Base-by-base conservation (phyloP, 2,329 filamentous ascomycete species). In the Calonectria pteridis region DNA sequence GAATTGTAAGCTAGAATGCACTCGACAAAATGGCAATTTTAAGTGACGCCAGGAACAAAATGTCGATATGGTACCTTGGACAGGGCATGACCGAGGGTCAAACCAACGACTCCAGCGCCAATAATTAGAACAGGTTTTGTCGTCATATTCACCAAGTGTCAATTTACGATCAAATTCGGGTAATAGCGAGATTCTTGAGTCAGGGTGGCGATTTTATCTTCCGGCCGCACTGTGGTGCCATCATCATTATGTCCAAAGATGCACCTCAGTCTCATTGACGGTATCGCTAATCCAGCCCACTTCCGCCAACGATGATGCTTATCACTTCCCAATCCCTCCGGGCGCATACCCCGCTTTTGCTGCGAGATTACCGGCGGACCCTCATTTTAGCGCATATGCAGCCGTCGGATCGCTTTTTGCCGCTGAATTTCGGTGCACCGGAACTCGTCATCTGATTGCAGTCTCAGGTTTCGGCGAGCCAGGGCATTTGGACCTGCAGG, bases 71-170 rank as follows among this genome's bases (percentile, higher is more conserved):
- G 6, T 35, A 83, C 82, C 77, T 84, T 84, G 63, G 81, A 80
- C 26, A 85, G 80, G 20, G 82, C 84, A 46, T 85, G 81, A n/a
- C 83, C 84, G 46, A 86, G 78, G 1, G 81, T 79, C 51, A 85
- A 76, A 20, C 84, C 84, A 13, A 84, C 82, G 43, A 85, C 81
- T 46, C 84, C 84, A 7, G 83, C 84, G 29, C 84, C 84, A 35
- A 82, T 81, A 67, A 86, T 85, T 55, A 85, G 72, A 40, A 86
- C 81, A 29, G 81, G 82, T 59, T 81, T 76, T 14, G 51, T 43
- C 33, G 43, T 35, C 67, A 69, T 69, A 11, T 23, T 43, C n/a
- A 13, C 20, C 9, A 6, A 46, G 3, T 6, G 18, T 40, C 13
- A 29, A 58, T 58, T 58, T 33, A 23, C 43, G 4, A 46, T 46